phyloP scores from a whole-genome alignment of 176 grass and related monocot genomes.

The barley (Hordeum vulgare) region DNA sequence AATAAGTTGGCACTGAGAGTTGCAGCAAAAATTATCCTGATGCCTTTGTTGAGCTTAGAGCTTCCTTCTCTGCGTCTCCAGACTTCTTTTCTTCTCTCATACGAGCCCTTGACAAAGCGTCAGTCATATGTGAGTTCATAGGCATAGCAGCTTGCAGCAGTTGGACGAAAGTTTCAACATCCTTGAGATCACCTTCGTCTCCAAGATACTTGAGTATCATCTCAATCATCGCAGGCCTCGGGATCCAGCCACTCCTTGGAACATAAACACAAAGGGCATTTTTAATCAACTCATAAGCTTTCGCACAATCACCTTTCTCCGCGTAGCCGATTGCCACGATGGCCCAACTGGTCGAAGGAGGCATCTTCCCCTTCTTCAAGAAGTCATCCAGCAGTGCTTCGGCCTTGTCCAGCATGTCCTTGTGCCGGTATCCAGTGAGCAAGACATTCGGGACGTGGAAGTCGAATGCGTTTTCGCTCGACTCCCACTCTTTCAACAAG shows the following conservation, averaged over 20 bases:
- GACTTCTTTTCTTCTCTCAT: slow-evolving; percentile 41
- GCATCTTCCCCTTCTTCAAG: slow-evolving; percentile 53
- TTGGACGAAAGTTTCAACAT: slow-evolving; percentile 51
- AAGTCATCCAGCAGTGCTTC: slow-evolving; percentile 49
- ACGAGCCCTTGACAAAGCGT: slow-evolving; percentile 46
- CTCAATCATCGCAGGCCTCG: slow-evolving; percentile 40
- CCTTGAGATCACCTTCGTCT: slow-evolving; percentile 42
- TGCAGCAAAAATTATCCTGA: not conserved
- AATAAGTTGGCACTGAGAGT: not conserved
- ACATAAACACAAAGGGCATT: slow-evolving; percentile 49
- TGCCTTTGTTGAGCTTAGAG: slow-evolving; percentile 11
- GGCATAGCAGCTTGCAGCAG: slow-evolving; percentile 62
- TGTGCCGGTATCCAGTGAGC: slow-evolving; percentile 50
- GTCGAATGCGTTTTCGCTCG: slow-evolving; percentile 43
- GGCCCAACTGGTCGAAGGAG: slow-evolving; percentile 56
- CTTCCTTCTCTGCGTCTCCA: slow-evolving; percentile 24
- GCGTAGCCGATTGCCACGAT: slow-evolving; percentile 65
- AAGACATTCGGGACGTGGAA: slow-evolving; percentile 68
- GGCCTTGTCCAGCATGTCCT: slow-evolving; percentile 57
- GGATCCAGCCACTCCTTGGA: slow-evolving; percentile 51
- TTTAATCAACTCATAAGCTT: slow-evolving; percentile 64
- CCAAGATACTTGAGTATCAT: slow-evolving; percentile 58
- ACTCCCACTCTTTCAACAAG: slow-evolving; percentile 80
- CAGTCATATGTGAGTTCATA: slow-evolving; percentile 45
- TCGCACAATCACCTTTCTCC: slow-evolving; percentile 39